phyloP scores from a whole-genome alignment of 2,329 filamentous ascomycete species.

The Aureobasidium lini region DNA sequence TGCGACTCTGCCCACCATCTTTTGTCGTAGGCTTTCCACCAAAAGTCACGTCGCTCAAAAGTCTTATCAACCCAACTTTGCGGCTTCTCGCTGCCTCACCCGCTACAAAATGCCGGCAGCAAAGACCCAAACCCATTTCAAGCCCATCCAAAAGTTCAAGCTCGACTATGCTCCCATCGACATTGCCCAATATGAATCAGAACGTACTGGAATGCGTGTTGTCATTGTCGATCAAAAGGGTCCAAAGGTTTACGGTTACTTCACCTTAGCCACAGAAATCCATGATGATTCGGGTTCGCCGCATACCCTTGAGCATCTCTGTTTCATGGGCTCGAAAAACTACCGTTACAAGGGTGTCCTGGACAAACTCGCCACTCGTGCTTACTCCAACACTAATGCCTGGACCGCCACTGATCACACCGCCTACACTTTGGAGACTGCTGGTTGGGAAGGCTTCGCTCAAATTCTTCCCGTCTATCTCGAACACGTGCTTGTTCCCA shows the following conservation, averaged over 20 bases:
- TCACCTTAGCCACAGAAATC: conserved; percentile 92
- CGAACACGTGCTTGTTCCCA: conserved; percentile 87
- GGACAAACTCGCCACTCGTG: conserved; percentile 86
- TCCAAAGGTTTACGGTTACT: conserved; percentile 92
- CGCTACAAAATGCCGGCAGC: conserved; percentile 9
- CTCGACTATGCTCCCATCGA: conserved; percentile 82
- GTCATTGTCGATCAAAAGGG: conserved; percentile 87
- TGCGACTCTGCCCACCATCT: background rate
- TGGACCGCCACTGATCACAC: conserved; percentile 97
- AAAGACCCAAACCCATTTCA: conserved; percentile 55
- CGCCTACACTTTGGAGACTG: conserved; percentile 88
- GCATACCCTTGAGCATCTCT: conserved; percentile 46
- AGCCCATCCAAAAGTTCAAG: conserved; percentile 75
- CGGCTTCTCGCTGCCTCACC: background rate
- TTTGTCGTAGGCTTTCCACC: background rate
- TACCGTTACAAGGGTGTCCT: conserved; percentile 93
- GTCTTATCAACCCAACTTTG: background rate
- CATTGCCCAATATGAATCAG: conserved; percentile 93
- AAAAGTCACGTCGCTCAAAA: background rate
- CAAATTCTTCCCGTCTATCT: conserved; percentile 92
- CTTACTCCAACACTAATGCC: conserved; percentile 90
- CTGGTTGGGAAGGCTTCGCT: conserved; percentile 94
- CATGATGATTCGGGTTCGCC: conserved; percentile 91
- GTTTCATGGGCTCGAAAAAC: conserved; percentile 70
- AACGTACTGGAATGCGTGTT: conserved; percentile 88